A percentile compares a stretch with the other conserved stretches of the same genome.
Conservation (phyloP, 78 protist genomes). For the Dictyostelium intermedium region DNA sequence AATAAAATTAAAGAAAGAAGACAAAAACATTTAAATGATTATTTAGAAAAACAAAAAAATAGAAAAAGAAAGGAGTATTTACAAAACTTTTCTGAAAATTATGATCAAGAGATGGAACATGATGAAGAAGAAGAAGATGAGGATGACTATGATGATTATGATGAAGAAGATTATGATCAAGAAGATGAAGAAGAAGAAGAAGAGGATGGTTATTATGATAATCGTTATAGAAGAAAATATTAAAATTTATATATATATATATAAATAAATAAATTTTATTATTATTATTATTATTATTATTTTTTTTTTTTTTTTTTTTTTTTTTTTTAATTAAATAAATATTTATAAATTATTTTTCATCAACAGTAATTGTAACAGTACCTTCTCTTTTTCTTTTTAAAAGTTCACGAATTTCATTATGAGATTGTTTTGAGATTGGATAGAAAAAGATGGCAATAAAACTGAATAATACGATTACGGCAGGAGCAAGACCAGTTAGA, state of each 20-base stretch:
- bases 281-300: not conserved
- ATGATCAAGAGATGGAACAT: not conserved
- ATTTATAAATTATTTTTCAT: not conserved
- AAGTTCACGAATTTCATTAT: constrained; percentile 54
- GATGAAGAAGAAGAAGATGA: not conserved
- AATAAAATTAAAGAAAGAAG: not conserved
- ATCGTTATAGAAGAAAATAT: not conserved
- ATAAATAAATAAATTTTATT: not conserved
- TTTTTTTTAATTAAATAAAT: not conserved
- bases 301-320: not conserved
- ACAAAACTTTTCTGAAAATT: not conserved
- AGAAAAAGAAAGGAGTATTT: not conserved
- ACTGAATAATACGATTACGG: constrained; percentile 51
- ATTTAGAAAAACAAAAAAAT: constrained; percentile 1
- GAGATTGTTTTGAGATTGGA: constrained; percentile 69
- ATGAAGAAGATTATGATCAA: not conserved
- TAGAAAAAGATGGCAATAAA: constrained; percentile 71
- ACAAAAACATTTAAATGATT: not conserved
- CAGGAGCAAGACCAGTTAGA: constrained; percentile 53
- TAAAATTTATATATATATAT: not conserved
- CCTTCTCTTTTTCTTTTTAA: constrained; percentile 65
- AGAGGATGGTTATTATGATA: not conserved
- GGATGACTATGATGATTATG: not conserved
- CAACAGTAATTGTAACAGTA: constrained; percentile 33
- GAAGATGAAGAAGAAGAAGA: not conserved